Base-by-base conservation (phyloP, 2,329 filamentous ascomycete genomes). In the Talaromyces verruculosus region DNA sequence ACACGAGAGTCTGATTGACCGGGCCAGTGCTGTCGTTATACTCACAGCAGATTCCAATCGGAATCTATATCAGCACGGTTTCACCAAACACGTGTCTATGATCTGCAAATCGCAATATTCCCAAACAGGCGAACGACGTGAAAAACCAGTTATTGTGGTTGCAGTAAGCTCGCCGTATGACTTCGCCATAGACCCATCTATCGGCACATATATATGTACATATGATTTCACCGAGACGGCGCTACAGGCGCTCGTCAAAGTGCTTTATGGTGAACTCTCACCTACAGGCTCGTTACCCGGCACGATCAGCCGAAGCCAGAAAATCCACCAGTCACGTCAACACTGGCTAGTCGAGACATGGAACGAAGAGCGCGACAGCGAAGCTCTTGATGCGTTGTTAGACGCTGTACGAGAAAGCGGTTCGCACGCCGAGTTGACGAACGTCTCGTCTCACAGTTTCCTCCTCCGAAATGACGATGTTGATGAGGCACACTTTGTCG, bases 141-240 rank as follows among this genome's bases (percentile, higher is more conserved):
- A 95, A 76, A 97, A 96, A 78, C 91, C 93, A 0, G 81, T 97
- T 43, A 89, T 97, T 28, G 94, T 97, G 3, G 90, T 97, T 7
- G 91, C 94, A 0, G 93, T 96, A 70, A 97, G 93, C 78, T 97
- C 93, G 0, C 94, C 94, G 0, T 98, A 97, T 77, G 94, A 98
- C 76, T 98, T 98, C 76, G 93, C 92, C 53, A 93, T 94, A 86
- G 94, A 98, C 73, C 90, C 90, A 69, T 88, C 88, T 0, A 94
- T 98, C 47, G 91, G 91, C 5, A 97, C 93, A 0, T 97, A 97
- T 72, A 85, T 98, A 47, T 97, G 94, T 81, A 97, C 93, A 0
- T 97, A 96, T 76, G 93, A 97, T 79, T 97, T 97, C 73, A 97
- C 94, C 0, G 94, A 97, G 72, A 94, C 91, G 7, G 93, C 94